A percentile compares a stretch with the other conserved stretches of the same genome.
Conservation (phyloP, 1,284 basidiomycete species). For the Serendipita sp. region DNA sequence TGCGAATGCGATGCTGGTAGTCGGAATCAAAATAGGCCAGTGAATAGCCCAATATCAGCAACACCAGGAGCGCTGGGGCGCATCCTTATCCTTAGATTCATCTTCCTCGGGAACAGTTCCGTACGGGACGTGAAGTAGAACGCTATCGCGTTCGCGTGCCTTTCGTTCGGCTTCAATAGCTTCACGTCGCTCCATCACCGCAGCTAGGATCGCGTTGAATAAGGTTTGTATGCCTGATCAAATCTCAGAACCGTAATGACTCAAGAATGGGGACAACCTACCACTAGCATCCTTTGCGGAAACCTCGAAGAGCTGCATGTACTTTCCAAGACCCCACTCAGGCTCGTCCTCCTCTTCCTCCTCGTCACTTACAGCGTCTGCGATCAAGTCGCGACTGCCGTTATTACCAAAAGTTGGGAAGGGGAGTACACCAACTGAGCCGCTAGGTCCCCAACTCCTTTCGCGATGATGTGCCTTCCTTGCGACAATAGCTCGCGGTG, state of each 20-base stretch:
- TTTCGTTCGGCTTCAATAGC: constrained; percentile 65
- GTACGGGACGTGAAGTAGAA: constrained; percentile 55
- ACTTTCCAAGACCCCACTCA: constrained; percentile 64
- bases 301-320: constrained; percentile 73
- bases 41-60: background rate
- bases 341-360: constrained; percentile 37
- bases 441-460: background rate
- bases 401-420: background rate
- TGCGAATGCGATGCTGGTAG: too few relatives aligned
- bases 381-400: background rate
- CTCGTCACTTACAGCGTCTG: constrained; percentile 20
- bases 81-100: constrained; percentile 51
- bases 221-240: constrained; percentile 54
- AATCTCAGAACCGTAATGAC: constrained; percentile 10
- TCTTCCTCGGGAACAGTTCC: constrained; percentile 66
- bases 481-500: background rate
- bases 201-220: constrained; percentile 59
- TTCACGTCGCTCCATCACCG: constrained; percentile 64
- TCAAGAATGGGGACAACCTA: constrained; percentile 24
- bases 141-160: constrained; percentile 61
- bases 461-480: background rate
- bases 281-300: constrained; percentile 72
- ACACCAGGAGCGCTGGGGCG: background rate
- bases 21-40: too few relatives aligned
- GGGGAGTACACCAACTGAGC: background rate